Base-by-base conservation (phyloP, 106 monocot species). In the Allium fistulosum region DNA sequence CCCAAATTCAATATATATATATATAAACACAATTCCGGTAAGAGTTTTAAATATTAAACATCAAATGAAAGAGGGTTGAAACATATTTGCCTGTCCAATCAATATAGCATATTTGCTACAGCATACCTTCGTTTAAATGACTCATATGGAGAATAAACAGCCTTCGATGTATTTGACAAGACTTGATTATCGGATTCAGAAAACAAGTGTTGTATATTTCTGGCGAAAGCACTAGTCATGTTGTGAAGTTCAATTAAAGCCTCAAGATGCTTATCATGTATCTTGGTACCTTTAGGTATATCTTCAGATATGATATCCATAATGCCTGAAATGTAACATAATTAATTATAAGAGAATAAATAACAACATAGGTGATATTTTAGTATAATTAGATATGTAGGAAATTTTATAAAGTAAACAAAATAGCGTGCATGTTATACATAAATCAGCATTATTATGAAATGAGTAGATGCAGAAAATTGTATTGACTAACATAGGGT, bases 131-230 rank as follows among this genome's bases (percentile, higher is more conserved):
- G 83, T 76, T 99, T 99, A 73, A 85, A 99, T 53, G 85, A 53
- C 78, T 99, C 92, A 75, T 79, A 99, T 48, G 97, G 87, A 68
- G 85, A 99, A 81, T 84, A 99, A 62, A 93, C 71, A 71, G 92
- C 77, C 75, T 92, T 99, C 62, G 93, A 58, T 52, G 93, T 90
- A 65, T 66, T 78, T 48, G 83, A n/a, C 57, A 99, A 60, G 60
- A 93, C 68, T 79, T 79, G 70, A 73, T 90, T 28, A 80, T 90
- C 83, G 49, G 92, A 90, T 60, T 92, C 90, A 45, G 92, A 79
- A 76, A 99, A 99, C 70, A 99, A 73, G 66, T 93, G 92, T 48
- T 99, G 97, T 49, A 93, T 72, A 78, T 90, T 99, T 69, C 84
- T 93, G 63, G 92, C 92, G 80, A 99, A 99, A 74, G 84, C 56